Evolutionary conservation across 2,329 filamentous ascomycete genomes (phyloP).

Genomic region (Akanthomyces muscarius): DNA sequence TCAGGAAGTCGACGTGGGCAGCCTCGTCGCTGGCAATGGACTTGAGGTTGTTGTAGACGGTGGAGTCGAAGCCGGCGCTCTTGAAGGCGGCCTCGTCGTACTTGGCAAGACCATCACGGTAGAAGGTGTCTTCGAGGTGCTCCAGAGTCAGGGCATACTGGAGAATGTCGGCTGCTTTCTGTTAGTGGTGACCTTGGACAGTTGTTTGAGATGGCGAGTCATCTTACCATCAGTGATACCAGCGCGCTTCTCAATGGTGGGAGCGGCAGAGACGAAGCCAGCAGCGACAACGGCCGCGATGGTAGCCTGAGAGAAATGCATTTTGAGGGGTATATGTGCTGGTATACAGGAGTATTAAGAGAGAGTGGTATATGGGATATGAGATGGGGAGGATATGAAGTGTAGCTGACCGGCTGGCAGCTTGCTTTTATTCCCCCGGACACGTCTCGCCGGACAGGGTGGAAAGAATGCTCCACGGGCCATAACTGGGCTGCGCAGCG

Average conservation of each 20-base stretch:
- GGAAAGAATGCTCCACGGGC: neutral
- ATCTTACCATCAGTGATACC: slow-evolving; percentile 21
- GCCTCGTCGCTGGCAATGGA: slow-evolving; percentile 60
- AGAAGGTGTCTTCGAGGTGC: slow-evolving; percentile 70
- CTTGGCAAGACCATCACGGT: slow-evolving; percentile 64
- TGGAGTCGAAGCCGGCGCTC: slow-evolving; percentile 53
- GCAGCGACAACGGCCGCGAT: slow-evolving; percentile 18
- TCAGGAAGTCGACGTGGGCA: slow-evolving; percentile 35
- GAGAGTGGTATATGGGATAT: neutral
- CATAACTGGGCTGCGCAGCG: neutral
- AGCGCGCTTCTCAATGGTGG: slow-evolving; percentile 19
- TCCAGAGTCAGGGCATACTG: slow-evolving; percentile 62
- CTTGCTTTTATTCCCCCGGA: neutral
- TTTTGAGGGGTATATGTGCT: slow-evolving; percentile 5
- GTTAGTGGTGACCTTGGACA: slow-evolving; percentile 12
- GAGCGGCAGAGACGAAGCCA: slow-evolving; percentile 19
- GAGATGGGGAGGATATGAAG: neutral
- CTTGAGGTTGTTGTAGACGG: slow-evolving; percentile 57
- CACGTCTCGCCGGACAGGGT: neutral
- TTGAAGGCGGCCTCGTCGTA: slow-evolving; percentile 63
- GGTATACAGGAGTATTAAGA: neutral
- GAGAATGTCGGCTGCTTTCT: slow-evolving; percentile 17
- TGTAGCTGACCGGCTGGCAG: neutral
- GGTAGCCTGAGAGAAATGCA: slow-evolving; percentile 20
- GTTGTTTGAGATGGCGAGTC: neutral